Conservation (phyloP, 1,284 basidiomycete species). For the Vanrija sp. region DNA sequence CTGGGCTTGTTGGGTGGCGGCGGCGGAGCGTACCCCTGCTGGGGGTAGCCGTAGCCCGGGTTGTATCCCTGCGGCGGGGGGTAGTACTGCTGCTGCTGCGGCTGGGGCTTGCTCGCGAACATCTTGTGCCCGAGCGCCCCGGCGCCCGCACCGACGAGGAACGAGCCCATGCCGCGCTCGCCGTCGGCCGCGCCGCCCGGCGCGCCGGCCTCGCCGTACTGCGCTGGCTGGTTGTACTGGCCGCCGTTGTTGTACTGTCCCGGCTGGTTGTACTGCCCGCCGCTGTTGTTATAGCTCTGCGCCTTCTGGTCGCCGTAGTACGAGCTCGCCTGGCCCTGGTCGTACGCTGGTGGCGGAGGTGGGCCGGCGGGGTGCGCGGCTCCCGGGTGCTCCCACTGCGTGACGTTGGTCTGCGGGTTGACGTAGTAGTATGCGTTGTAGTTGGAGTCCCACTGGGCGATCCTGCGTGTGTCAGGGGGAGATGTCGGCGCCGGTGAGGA, state of each 20-base stretch:
- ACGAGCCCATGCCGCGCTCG: constrained; percentile 12
- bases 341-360: too few species aligned
- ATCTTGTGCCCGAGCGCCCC: constrained; percentile 13
- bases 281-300: neutral
- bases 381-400: too few species aligned
- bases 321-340: neutral
- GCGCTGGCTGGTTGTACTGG: too few species aligned
- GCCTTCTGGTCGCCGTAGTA: too few species aligned
- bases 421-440: constrained; percentile 37
- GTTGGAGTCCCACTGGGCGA: constrained; percentile 31
- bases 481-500: too few species aligned
- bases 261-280: too few species aligned
- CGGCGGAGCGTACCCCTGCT: too few species aligned
- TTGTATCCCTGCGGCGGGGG: too few species aligned
- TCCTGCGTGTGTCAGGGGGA: constrained; percentile 16
- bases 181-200: constrained; percentile 5
- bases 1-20: neutral
- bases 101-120: neutral
- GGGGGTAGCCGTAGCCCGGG: too few species aligned
- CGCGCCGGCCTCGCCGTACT: neutral
- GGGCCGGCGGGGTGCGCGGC: too few species aligned
- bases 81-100: constrained; percentile 1
- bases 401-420: constrained; percentile 20
- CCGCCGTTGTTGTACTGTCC: too few species aligned
- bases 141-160: constrained; percentile 2